phyloP scores from a whole-genome alignment of 1,139 yeast species.

The Protomyces arabidopsidicola region DNA sequence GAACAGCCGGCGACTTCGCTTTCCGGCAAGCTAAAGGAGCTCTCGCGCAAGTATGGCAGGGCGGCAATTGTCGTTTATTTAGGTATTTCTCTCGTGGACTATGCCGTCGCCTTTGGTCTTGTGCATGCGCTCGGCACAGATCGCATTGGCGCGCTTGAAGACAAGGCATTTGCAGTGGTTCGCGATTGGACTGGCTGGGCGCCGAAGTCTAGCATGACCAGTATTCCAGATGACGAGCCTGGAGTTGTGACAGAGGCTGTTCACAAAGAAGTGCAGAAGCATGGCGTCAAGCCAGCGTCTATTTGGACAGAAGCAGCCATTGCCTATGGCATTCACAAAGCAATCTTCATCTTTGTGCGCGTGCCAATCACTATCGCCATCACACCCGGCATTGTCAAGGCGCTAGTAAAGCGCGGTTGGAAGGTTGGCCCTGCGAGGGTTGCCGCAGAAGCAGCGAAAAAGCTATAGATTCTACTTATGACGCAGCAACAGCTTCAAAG shows the following conservation, averaged over 20 bases:
- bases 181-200: slow-evolving; percentile 47
- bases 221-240: slow-evolving; percentile 33
- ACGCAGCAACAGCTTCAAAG: too few relatives aligned
- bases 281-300: slow-evolving; percentile 21
- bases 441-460: neutral
- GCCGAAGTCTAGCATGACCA: slow-evolving; percentile 33
- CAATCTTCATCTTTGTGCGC: slow-evolving; percentile 67
- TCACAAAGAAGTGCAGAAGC: neutral
- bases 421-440: slow-evolving; percentile 18
- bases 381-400: slow-evolving; percentile 70
- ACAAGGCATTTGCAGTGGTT: slow-evolving; percentile 41
- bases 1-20: slow-evolving; percentile 11
- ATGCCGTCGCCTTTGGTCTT: slow-evolving; percentile 72
- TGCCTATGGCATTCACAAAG: slow-evolving; percentile 91
- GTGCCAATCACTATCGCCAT: slow-evolving; percentile 89
- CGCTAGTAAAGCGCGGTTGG: slow-evolving; percentile 21
- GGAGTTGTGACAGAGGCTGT: slow-evolving; percentile 8
- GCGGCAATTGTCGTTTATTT: slow-evolving; percentile 84
- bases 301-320: slow-evolving; percentile 65
- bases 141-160: slow-evolving; percentile 61
- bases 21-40: slow-evolving; percentile 48
- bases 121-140: slow-evolving; percentile 89
- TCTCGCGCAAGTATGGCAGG: slow-evolving; percentile 83
- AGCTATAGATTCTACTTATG: neutral
- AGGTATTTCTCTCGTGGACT: slow-evolving; percentile 63